These are phyloP conservation scores for Adenanthera pavonina DNA, from an alignment of 306 rosid species.

Conservation along the genomic window DNA sequence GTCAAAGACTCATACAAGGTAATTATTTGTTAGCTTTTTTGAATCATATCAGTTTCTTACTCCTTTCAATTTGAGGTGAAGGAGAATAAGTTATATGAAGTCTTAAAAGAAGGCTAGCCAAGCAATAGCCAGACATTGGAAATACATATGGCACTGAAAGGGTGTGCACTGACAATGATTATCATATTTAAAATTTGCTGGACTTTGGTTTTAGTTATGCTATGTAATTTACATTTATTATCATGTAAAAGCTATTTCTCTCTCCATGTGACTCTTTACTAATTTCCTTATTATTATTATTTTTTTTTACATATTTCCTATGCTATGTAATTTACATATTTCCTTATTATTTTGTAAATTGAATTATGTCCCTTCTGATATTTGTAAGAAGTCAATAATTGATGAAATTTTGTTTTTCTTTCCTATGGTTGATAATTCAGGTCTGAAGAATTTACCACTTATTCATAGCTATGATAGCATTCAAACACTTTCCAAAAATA, in stretches of 20 bases:
- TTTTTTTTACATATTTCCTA: too few species aligned
- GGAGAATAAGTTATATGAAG: conserved; percentile 8
- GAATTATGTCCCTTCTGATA: conserved; percentile 11
- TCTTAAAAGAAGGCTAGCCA: conserved; percentile 31
- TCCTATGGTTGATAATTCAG: conserved; percentile 48
- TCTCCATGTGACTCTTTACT: too few species aligned
- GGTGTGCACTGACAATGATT: background rate
- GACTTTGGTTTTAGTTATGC: background rate
- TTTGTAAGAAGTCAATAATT: conserved; percentile 9
- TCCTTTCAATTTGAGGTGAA: conserved; percentile 29
- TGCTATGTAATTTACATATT: background rate
- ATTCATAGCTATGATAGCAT: conserved; percentile 90
- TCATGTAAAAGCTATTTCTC: too few species aligned
- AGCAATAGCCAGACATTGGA: conserved; percentile 13
- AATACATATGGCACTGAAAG: conserved; percentile 18
- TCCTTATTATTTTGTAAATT: background rate
- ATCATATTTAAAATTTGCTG: background rate
- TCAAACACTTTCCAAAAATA: conserved; percentile 66
- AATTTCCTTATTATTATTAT: too few species aligned
- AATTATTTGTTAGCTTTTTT: conserved; percentile 19
- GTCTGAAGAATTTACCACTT: conserved; percentile 84
- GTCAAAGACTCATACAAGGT: conserved; percentile 88
- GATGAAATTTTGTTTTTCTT: conserved; percentile 29
- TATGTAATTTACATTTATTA: background rate
- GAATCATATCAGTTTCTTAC: background rate